Evolutionary conservation across 768 basidiomycete genomes (phyloP).

Genomic region (Pholiota microspora): DNA sequence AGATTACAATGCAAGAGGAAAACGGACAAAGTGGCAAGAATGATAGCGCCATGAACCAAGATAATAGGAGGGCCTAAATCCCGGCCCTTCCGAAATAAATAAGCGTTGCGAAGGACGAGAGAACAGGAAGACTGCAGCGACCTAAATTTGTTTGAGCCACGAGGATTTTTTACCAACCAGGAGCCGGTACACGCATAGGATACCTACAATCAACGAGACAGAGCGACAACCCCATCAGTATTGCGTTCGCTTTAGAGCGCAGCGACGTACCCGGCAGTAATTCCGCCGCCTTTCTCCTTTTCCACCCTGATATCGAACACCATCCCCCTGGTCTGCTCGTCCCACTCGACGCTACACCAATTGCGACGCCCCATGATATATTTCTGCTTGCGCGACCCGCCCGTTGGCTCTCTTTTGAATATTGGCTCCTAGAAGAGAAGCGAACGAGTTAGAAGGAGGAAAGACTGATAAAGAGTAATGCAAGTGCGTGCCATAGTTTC

Average conservation of each 20-base stretch:
- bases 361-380: conserved; percentile 88
- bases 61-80: no score
- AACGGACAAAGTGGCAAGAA: not conserved
- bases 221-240: not conserved
- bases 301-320: conserved; percentile 87
- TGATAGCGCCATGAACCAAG: no score
- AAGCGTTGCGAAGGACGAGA: no score
- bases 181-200: conserved; percentile 39
- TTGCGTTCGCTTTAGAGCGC: conserved; percentile 3
- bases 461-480: not conserved
- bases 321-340: conserved; percentile 57
- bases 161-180: conserved; percentile 23
- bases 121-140: not conserved
- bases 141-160: no score
- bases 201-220: conserved; percentile 34
- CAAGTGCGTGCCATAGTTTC: conserved; percentile 68
- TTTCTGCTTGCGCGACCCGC: conserved; percentile 69
- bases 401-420: conserved; percentile 77
- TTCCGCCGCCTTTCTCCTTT: conserved; percentile 76
- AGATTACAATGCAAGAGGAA: not conserved
- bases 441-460: not conserved
- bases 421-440: conserved; percentile 56
- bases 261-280: conserved; percentile 71
- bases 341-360: conserved; percentile 74
- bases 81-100: not conserved